phyloP scores from a whole-genome alignment of 106 monocot genomes.

The Dendrobium officinale region DNA sequence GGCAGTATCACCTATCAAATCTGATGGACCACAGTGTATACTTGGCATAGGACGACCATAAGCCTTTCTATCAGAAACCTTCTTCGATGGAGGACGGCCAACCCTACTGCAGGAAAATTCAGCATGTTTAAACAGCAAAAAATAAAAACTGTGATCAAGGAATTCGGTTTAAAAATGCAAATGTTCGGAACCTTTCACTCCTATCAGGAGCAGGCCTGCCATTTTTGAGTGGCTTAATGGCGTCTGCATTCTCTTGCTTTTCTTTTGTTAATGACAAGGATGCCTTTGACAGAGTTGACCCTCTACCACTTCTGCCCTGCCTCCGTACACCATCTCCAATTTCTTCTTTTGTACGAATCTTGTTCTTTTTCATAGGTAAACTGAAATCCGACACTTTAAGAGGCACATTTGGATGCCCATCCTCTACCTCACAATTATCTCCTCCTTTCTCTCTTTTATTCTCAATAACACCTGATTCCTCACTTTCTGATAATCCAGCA shows the following conservation, averaged over 20 bases:
- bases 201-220: constrained; percentile 59
- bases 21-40: constrained; percentile 23
- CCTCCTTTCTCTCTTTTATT: constrained; percentile 56
- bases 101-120: constrained; percentile 41
- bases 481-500: constrained; percentile 59
- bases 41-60: constrained; percentile 36
- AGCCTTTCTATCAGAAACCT: constrained; percentile 67
- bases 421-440: constrained; percentile 51
- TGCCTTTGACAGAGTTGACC: constrained; percentile 39
- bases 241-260: constrained; percentile 44
- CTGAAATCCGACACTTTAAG: constrained; percentile 22
- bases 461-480: constrained; percentile 54
- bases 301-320: constrained; percentile 74
- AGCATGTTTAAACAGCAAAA: constrained; percentile 3
- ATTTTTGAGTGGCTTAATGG: constrained; percentile 50
- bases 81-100: constrained; percentile 76
- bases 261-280: constrained; percentile 48
- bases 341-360: constrained; percentile 54
- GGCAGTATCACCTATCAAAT: constrained; percentile 40
- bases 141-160: background rate
- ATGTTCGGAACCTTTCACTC: constrained; percentile 47
- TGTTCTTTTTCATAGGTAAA: constrained; percentile 64
- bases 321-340: constrained; percentile 70
- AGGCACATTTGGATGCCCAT: constrained; percentile 26
- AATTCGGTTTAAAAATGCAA: constrained; percentile 3